Evolutionary conservation across 495 filamentous ascomycete species (phyloP).

Genomic region (Neurospora tetraspora): DNA sequence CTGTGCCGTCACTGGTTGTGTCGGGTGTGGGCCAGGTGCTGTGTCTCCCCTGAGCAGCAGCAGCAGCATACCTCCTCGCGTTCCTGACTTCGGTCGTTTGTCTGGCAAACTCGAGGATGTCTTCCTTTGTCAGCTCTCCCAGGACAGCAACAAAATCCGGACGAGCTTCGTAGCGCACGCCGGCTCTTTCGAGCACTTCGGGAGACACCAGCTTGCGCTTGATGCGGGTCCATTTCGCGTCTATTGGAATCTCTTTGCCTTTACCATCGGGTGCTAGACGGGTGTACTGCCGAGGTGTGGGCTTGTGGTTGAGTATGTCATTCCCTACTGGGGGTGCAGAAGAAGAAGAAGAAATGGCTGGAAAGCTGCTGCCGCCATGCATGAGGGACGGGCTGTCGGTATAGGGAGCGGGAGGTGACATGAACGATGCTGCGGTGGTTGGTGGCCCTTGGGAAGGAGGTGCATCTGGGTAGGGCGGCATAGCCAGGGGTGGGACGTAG

Average conservation of each 20-base stretch:
- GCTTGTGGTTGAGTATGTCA: constrained; percentile 1
- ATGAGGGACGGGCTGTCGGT: constrained; percentile 12
- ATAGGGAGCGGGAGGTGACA: constrained; percentile 17
- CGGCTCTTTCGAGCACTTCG: constrained; percentile 52
- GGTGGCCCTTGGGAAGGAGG: constrained; percentile 14
- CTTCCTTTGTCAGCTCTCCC: constrained; percentile 47
- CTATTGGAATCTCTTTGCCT: constrained; percentile 51
- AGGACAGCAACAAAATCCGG: constrained; percentile 59
- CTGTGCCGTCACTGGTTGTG: constrained; percentile 7
- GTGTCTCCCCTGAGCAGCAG: not conserved
- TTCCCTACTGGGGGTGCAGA: constrained; percentile 8
- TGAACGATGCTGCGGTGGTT: constrained; percentile 5
- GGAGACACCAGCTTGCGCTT: constrained; percentile 54
- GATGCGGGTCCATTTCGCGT: constrained; percentile 65
- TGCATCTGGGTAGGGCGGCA: constrained; percentile 8
- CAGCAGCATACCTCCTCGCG: constrained; percentile 11
- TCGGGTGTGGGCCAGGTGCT: constrained; percentile 3
- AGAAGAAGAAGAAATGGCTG: constrained; percentile 3
- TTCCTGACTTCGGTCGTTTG: constrained; percentile 47
- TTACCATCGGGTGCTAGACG: constrained; percentile 39
- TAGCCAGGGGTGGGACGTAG: constrained; percentile 17
- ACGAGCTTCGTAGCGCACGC: constrained; percentile 59
- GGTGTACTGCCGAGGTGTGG: constrained; percentile 9
- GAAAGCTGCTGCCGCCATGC: constrained; percentile 8
- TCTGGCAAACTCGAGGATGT: constrained; percentile 50